Base-by-base conservation (phyloP, 1,284 basidiomycete species). In the Ustilago loliicola region DNA sequence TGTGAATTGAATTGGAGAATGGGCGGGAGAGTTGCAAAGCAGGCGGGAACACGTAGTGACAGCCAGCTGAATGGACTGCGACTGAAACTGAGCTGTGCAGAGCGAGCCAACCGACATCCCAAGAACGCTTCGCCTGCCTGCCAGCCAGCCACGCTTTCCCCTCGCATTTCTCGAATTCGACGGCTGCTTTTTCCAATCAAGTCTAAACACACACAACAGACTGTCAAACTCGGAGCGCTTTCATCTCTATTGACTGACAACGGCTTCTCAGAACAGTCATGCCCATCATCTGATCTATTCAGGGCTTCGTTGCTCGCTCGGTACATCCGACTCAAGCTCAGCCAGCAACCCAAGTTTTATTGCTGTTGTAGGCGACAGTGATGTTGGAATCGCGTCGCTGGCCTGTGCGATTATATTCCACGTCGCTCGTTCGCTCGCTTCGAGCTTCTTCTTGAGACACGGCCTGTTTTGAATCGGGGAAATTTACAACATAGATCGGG, bases 1-100 rank as follows among this genome's bases (percentile, higher is more conserved):
- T 45, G 36, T 34, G 29, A 67, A n/a, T 57, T 19, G 38, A 34
- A 11, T 27, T 47, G 47, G 56, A 36, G 45, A 27, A 42, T 23
- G 34, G 32, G 23, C 7, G 13, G 3, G 36, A 27, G 25, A 19
- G 29, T 27, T n/a, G 53, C n/a, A 45, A 34, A 21, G 32, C n/a
- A 50, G 47, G 48, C 6, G 38, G 23, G 58, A 65, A 65, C 68
- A 72, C 69, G 69, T 72, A 57, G 63, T 58, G 55, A 38, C 45
- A 47, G 21, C 30, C 27, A 21, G 19, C 52, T 21, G 34, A 15
- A 9, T 36, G 34, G 9, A 36, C 34, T 36, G n/a, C n/a, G n/a
- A 36, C 34, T 10, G 34, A 10, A 34, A 36, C 42, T 21, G n/a
- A 5, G 11, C 38, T 40, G 2, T 19, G 36, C 9, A 29, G 30